A percentile compares a stretch with the other conserved stretches of the same genome.
phyloP scores from a whole-genome alignment of 768 basidiomycete genomes.

The Xerocomellus intermedius region DNA sequence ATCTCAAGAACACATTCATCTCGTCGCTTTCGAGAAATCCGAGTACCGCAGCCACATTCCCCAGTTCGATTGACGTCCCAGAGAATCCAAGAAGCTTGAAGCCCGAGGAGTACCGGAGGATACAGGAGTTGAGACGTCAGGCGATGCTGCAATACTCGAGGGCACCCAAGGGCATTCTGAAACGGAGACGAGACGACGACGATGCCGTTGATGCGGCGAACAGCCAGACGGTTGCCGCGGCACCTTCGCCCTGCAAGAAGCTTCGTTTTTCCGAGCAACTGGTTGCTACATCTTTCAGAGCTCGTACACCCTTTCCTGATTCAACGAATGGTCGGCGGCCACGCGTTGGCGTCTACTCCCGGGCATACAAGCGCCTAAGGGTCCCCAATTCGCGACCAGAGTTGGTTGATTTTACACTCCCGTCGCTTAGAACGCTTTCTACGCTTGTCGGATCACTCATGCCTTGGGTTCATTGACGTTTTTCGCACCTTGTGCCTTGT shows the following conservation, averaged over 20 bases:
- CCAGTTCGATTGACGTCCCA: slow-evolving; percentile 16
- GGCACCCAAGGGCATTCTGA: slow-evolving; percentile 29
- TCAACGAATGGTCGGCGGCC: slow-evolving; percentile 15
- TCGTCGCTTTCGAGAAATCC: slow-evolving; percentile 23
- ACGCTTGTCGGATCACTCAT: slow-evolving; percentile 32
- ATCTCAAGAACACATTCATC: slow-evolving; percentile 30
- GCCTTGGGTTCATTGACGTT: slow-evolving; percentile 23
- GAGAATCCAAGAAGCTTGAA: slow-evolving; percentile 20
- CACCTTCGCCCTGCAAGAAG: slow-evolving; percentile 17
- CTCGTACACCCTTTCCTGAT: slow-evolving; percentile 16
- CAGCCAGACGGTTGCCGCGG: not conserved
- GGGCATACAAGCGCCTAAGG: slow-evolving; percentile 14
- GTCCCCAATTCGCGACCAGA: slow-evolving; percentile 13
- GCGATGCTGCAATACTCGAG: slow-evolving; percentile 25
- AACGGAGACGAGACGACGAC: slow-evolving; percentile 26
- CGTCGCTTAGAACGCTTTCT: slow-evolving; percentile 33
- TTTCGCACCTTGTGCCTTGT: too few species aligned
- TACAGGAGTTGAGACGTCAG: slow-evolving; percentile 28
- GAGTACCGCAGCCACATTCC: slow-evolving; percentile 3
- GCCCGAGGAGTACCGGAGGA: slow-evolving; percentile 23
- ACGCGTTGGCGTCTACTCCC: slow-evolving; percentile 12
- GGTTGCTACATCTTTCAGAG: not conserved
- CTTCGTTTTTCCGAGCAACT: slow-evolving; percentile 20
- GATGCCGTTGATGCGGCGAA: slow-evolving; percentile 4
- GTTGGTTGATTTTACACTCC: slow-evolving; percentile 30